These are phyloP conservation scores for Fusarium sp. DNA, from an alignment of 2,329 filamentous ascomycete species.

Conservation along the genomic window DNA sequence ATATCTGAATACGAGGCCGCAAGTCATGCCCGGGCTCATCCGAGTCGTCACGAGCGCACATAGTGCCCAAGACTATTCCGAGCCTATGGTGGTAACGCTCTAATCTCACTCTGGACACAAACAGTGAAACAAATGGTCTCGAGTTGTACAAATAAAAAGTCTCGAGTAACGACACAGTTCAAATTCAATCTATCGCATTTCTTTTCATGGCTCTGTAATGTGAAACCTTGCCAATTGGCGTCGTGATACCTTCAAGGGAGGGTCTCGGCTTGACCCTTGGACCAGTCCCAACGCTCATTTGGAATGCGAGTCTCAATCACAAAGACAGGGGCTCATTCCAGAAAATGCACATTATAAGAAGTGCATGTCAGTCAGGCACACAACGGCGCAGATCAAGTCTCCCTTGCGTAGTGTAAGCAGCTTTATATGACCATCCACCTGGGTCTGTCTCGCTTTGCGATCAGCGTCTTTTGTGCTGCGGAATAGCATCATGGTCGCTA, in stretches of 20 bases:
- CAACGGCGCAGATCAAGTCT: neutral
- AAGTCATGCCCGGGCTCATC: too few species aligned
- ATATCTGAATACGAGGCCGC: too few species aligned
- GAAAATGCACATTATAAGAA: neutral
- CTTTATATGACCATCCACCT: conserved; percentile 16
- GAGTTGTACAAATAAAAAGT: neutral
- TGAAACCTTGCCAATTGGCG: conserved; percentile 23
- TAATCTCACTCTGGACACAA: too few species aligned
- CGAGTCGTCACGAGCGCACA: too few species aligned
- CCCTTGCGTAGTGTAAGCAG: conserved; percentile 25
- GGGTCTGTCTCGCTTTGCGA: conserved; percentile 9
- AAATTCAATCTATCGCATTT: conserved; percentile 23
- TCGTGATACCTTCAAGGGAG: conserved; percentile 17
- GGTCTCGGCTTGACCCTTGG: neutral
- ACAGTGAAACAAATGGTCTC: neutral
- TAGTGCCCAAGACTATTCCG: too few species aligned
- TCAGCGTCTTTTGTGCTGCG: neutral
- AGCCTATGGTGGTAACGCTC: too few species aligned
- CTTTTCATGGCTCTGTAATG: neutral
- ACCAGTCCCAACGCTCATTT: neutral
- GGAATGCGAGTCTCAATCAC: conserved; percentile 21
- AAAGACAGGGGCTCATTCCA: conserved; percentile 34
- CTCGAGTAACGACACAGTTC: neutral
- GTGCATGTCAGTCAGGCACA: neutral
- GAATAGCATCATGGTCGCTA: conserved; percentile 20